Evolutionary conservation across 2,329 filamentous ascomycete genomes (phyloP), one percentile per base, ranked within the genome.

Genomic region (Colletotrichum australisinense): DNA sequence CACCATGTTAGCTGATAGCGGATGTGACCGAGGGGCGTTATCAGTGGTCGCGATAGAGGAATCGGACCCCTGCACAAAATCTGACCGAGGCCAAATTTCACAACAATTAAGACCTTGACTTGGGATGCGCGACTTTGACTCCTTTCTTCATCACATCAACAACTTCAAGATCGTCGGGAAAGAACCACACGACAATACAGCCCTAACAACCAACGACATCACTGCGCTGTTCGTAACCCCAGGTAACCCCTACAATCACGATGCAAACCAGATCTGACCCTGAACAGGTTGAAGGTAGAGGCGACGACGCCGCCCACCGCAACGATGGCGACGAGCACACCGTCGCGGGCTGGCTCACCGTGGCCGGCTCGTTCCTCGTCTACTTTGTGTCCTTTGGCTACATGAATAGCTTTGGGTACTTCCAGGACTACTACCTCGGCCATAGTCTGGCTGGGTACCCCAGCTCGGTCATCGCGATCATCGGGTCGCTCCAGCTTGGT

Each of bases 351-450:
- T 72, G 69, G 72, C 59, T 72, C 46, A 60, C 69, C 32, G 72
- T 74, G 35, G 19, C 53, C 30, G 68, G 72, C 42, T 64, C 72
- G 11, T 67, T 74, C 55, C 46, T 74, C 49, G 72, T 74, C 12
- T 72, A 74, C 60, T 69, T 74, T 4, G 64, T 70, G 6, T 74
- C 68, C 32, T 72, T 68, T 14, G 81, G 81, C 26, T 74, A 82
- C n/a, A 79, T 86, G 69, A 86, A 84, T 74, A 82, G 79, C 28
- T 87, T 84, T 68, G 85, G 84, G 46, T 83, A 84, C 4, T 87
- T 83, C 77, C 84, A 87, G 73, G 83, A 82, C 3, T 86, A 84
- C 78, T 86, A 86, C 74, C 80, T 83, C 75, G 78, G 79, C 1
- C 75, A 77, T 1, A 78, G 83, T 9, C 81, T 86, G 9, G 69